A percentile compares a stretch with the other conserved stretches of the same genome.
Conservation (phyloP, 2,329 filamentous ascomycete species). For the Myriosclerotinia scirpicola region DNA sequence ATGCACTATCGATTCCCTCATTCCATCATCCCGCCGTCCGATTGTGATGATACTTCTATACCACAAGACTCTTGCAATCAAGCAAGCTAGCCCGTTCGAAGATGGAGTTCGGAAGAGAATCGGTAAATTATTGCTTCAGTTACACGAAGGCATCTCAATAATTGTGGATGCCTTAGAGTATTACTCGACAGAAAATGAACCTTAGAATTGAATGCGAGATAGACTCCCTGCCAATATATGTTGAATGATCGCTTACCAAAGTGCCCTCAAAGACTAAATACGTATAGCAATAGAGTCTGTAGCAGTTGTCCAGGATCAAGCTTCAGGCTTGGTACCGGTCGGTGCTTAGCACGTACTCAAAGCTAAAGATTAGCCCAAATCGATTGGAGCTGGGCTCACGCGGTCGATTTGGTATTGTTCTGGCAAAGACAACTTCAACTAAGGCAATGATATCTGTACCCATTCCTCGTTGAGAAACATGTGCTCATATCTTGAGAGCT, state of each 20-base stretch:
- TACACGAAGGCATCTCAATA: slow-evolving; percentile 31
- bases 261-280: slow-evolving; percentile 8
- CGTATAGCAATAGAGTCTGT: slow-evolving; percentile 7
- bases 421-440: background rate
- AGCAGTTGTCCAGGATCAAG: background rate
- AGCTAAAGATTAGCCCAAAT: background rate
- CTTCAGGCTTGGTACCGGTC: background rate
- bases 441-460: background rate
- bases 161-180: slow-evolving; percentile 34
- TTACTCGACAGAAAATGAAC: slow-evolving; percentile 36
- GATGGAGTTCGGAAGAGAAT: slow-evolving; percentile 13
- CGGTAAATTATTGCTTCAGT: slow-evolving; percentile 28
- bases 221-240: slow-evolving; percentile 2
- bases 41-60: slow-evolving; percentile 36
- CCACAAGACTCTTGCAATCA: slow-evolving; percentile 32
- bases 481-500: background rate
- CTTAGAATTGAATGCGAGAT: slow-evolving; percentile 36
- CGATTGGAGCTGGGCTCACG: background rate
- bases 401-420: background rate
- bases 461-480: too few species aligned
- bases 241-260: background rate
- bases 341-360: background rate
- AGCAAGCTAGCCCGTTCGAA: slow-evolving; percentile 7
- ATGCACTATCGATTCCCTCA: too few species aligned
- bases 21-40: too few species aligned